Evolutionary conservation across 2,329 filamentous ascomycete species (phyloP), one percentile per base, ranked within the genome.

Genomic region (Claviceps monticola): DNA sequence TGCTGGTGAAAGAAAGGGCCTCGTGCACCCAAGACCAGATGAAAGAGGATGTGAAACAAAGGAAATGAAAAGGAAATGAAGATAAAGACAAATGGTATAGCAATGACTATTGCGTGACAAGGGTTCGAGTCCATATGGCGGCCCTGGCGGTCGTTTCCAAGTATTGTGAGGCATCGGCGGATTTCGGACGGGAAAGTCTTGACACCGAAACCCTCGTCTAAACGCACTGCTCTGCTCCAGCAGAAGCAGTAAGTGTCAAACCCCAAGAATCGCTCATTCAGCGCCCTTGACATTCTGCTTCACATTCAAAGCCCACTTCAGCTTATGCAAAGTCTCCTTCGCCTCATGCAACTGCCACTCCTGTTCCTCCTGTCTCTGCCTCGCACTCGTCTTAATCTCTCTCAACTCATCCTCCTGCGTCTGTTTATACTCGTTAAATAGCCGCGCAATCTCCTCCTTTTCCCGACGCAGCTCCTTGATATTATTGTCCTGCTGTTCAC

Each of bases 401-500:
- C 69, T 71, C 49, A 88, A 70, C 42, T 73, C 71, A n/a, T 74
- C 69, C 54, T 84, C 80, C 60, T 86, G 82, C 57, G 78, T 72
- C 52, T 66, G 63, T 64, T 83, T 84, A 68, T 88, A 86, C 46
- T 71, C 70, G 48, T 80, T 77, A 66, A 85, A 86, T 56, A 78
- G 69, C 46, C 68, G 68, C 16, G 68, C 66, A 54, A 88, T 80
- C 16, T 76, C 76, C 29, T 78, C 74, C 60, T 86, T 85, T 59
- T 84, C 76, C 48, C 74, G 72, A 53, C 69, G 68, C 23, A 83
- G 68, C 53, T 79, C 72, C 52, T 78, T 76, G 53, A 86, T 75
- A 59, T 87, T 85, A 60, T 76, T 74, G 56, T 85, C 78, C 62
- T 88, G 81, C 66, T 89, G 84, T 56, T 88, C 83, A 62, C 80